Evolutionary conservation across 441 rosid species (phyloP).

Genomic region (Gossypium schwendimanii): DNA sequence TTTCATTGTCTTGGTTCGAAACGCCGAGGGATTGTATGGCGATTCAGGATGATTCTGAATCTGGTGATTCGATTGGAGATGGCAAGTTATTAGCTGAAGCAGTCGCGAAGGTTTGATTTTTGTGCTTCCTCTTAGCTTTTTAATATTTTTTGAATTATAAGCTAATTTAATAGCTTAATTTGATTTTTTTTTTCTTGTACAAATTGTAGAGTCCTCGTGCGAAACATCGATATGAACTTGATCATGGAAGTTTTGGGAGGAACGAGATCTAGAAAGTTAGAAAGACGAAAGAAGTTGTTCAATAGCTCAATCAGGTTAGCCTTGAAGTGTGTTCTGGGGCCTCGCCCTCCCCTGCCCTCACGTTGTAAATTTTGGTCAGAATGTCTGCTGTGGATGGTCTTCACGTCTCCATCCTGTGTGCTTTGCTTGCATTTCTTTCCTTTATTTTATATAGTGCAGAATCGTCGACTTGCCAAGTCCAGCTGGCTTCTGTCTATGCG

Average conservation of each 20-base stretch:
- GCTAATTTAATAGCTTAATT: neutral
- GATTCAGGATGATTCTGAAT: constrained; percentile 24
- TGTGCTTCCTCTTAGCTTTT: neutral
- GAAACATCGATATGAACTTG: constrained; percentile 25
- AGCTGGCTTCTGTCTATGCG: constrained; percentile 23
- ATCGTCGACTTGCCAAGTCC: constrained; percentile 19
- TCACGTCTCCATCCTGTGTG: constrained; percentile 42
- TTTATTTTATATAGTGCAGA: constrained; percentile 27
- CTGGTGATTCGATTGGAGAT: constrained; percentile 9
- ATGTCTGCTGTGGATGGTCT: constrained; percentile 28
- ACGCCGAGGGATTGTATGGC: constrained; percentile 69
- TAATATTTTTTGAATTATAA: neutral
- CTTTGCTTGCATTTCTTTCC: constrained; percentile 30
- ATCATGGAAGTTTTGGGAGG: constrained; percentile 24
- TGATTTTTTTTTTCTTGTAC: neutral
- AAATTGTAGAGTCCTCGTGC: constrained; percentile 36
- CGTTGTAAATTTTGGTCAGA: constrained; percentile 32
- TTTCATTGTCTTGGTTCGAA: constrained; percentile 75
- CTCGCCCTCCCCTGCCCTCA: neutral
- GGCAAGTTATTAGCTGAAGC: constrained; percentile 22
- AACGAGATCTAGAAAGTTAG: constrained; percentile 25
- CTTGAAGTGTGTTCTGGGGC: constrained; percentile 15
- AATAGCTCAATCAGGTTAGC: constrained; percentile 30
- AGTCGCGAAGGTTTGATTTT: constrained; percentile 31
- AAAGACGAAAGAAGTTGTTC: constrained; percentile 17